Evolutionary conservation across 306 rosid species (phyloP).

Genomic region (Alnus glutinosa): DNA sequence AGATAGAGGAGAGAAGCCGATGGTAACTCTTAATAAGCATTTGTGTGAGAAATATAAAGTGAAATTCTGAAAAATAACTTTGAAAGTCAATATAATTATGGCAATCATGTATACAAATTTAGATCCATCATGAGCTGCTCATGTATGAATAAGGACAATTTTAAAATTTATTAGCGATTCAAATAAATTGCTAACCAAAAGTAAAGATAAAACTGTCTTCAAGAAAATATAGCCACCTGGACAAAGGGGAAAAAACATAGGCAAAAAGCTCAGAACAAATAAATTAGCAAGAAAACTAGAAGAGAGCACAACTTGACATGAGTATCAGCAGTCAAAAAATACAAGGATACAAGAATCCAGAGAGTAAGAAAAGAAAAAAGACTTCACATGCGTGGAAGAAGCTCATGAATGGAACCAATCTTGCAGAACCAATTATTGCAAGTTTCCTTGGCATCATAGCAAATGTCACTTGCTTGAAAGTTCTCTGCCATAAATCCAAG

Average conservation of each 20-base stretch:
- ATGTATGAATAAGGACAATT: background rate
- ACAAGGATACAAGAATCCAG: background rate
- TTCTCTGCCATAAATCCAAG: constrained; percentile 54
- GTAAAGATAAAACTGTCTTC: constrained; percentile 2
- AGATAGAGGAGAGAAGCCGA: constrained; percentile 8
- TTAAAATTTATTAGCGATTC: background rate
- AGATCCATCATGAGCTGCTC: background rate
- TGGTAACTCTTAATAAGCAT: background rate
- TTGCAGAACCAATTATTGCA: constrained; percentile 94
- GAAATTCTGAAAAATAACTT: background rate
- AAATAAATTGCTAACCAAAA: constrained; percentile 6
- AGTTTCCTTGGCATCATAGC: constrained; percentile 90
- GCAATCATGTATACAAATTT: background rate
- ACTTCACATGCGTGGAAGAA: constrained; percentile 97
- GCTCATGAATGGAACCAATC: constrained; percentile 91
- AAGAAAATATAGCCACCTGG: background rate
- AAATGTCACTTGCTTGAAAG: constrained; percentile 57
- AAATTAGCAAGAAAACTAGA: constrained; percentile 10
- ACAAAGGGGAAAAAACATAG: background rate
- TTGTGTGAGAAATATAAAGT: background rate
- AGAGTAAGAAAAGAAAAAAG: constrained; percentile 25
- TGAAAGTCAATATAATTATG: background rate
- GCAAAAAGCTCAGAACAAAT: constrained; percentile 7
- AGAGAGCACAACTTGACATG: background rate
- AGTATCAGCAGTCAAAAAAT: constrained; percentile 3